phyloP scores from a whole-genome alignment of 495 filamentous ascomycete species.

The Penicillium mononematosum region DNA sequence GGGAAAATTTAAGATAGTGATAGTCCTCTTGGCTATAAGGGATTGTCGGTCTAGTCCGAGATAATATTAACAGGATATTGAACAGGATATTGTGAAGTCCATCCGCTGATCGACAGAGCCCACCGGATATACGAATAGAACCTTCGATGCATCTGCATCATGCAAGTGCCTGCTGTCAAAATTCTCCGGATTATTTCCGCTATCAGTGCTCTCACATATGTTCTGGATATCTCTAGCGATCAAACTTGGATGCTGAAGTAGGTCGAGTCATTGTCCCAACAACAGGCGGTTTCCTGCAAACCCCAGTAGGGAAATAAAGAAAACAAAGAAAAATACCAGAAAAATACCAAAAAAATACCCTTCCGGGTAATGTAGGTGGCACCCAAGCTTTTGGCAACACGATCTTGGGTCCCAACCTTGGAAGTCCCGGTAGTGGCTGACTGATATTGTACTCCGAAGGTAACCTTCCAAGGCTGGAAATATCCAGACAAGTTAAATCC shows the following conservation, averaged over 20 bases:
- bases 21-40: background rate
- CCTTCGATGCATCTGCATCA: background rate
- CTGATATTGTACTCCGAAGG: background rate
- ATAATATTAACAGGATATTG: background rate
- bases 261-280: background rate
- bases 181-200: background rate
- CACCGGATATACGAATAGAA: background rate
- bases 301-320: background rate
- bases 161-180: background rate
- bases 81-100: conserved; percentile 4
- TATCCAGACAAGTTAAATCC: background rate
- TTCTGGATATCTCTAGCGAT: background rate
- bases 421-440: background rate
- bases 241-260: background rate
- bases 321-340: background rate
- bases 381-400: conserved; percentile 6
- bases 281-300: background rate
- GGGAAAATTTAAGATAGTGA: conserved; percentile 1
- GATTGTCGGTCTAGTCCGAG: background rate
- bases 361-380: background rate
- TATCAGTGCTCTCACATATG: background rate
- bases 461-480: background rate
- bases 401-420: conserved; percentile 4
- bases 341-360: no score
- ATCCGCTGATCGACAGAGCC: conserved; percentile 1